Evolutionary conservation across 345 rosid genomes (phyloP).

Genomic region (Eutrema japonicum): DNA sequence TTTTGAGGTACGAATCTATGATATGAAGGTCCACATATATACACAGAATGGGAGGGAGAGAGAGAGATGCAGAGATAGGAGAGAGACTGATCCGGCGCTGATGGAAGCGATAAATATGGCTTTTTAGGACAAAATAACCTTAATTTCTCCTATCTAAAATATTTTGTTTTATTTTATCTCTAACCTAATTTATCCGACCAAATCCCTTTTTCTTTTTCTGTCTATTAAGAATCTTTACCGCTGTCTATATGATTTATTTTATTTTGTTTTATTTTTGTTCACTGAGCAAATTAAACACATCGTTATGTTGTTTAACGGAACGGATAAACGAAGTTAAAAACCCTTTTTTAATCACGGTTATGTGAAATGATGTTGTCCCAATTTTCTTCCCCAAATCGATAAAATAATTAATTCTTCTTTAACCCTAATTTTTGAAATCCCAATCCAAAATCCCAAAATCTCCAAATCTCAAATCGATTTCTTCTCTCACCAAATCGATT

Average conservation of each 20-base stretch:
- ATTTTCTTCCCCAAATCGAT: too few species aligned
- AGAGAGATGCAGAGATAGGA: neutral
- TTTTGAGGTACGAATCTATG: conserved; percentile 31
- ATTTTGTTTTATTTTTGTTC: too few species aligned
- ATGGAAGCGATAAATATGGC: conserved; percentile 43
- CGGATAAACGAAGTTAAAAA: too few species aligned
- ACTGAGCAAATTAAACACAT: too few species aligned
- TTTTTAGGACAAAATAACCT: conserved; percentile 30
- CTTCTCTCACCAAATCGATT: too few species aligned
- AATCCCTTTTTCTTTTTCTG: conserved; percentile 23
- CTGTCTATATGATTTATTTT: conserved; percentile 13
- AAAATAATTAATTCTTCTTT: too few species aligned
- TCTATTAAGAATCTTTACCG: conserved; percentile 11
- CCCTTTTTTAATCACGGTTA: too few species aligned
- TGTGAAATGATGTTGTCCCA: too few species aligned
- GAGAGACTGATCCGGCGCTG: conserved; percentile 42
- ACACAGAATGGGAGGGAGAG: neutral
- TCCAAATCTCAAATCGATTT: too few species aligned
- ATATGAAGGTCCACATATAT: conserved; percentile 28
- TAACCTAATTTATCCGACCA: conserved; percentile 19
- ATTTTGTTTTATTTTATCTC: neutral
- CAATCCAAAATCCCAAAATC: too few species aligned
- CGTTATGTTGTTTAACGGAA: too few species aligned
- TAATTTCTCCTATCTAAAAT: conserved; percentile 29
- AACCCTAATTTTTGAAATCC: too few species aligned